A percentile compares a stretch with the other conserved stretches of the same genome.
Evolutionary conservation across 2,329 filamentous ascomycete species (phyloP).

Genomic region (Penicillium sp.): DNA sequence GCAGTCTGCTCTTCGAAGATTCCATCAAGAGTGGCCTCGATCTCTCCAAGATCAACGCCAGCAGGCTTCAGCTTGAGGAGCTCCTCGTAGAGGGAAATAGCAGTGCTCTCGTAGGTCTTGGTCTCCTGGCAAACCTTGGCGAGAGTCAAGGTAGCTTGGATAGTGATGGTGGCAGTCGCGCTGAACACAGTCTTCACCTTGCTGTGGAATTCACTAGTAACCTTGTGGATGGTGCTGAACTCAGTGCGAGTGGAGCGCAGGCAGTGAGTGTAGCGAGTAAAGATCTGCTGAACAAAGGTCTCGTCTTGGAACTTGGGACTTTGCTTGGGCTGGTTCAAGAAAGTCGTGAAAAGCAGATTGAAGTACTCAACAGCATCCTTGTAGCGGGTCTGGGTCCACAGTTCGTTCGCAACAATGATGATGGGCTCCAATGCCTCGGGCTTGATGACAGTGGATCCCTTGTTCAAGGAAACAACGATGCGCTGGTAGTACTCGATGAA

Average conservation of each 20-base stretch:
- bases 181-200: slow-evolving; percentile 39
- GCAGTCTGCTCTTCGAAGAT: slow-evolving; percentile 42
- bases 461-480: slow-evolving; percentile 42
- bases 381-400: slow-evolving; percentile 41
- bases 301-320: slow-evolving; percentile 36
- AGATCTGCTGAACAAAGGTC: slow-evolving; percentile 34
- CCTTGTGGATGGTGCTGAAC: slow-evolving; percentile 34
- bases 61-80: slow-evolving; percentile 34
- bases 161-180: slow-evolving; percentile 37
- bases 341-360: slow-evolving; percentile 39
- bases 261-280: slow-evolving; percentile 38
- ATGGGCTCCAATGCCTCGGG: slow-evolving; percentile 42
- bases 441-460: slow-evolving; percentile 34
- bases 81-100: slow-evolving; percentile 40
- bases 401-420: slow-evolving; percentile 39
- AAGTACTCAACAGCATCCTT: slow-evolving; percentile 40
- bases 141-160: slow-evolving; percentile 38
- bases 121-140: slow-evolving; percentile 43
- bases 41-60: slow-evolving; percentile 37
- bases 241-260: slow-evolving; percentile 37
- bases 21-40: slow-evolving; percentile 35
- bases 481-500: slow-evolving; percentile 43
- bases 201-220: slow-evolving; percentile 35
- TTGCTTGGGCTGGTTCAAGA: slow-evolving; percentile 36
- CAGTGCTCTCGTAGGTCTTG: slow-evolving; percentile 37